These are phyloP conservation scores for Entoloma clypeatum DNA, from an alignment of 1,284 basidiomycete species.

Conservation along the genomic window DNA sequence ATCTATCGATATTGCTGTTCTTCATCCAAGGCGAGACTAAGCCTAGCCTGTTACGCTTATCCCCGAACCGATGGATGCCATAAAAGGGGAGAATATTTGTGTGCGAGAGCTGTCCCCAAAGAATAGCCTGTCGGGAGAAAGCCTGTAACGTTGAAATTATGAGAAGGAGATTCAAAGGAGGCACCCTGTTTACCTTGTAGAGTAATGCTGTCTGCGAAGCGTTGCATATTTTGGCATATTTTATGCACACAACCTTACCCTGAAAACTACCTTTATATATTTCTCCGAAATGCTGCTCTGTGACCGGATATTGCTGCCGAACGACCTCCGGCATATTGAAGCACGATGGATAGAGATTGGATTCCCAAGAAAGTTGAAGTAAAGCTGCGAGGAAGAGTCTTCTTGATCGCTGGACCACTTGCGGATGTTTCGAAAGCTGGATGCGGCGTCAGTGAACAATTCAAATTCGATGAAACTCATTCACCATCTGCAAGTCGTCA, in stretches of 20 bases:
- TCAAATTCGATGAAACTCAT: neutral
- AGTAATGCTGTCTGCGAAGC: constrained; percentile 6
- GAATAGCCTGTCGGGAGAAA: constrained; percentile 23
- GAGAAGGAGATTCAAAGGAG: neutral
- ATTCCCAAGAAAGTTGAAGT: constrained; percentile 8
- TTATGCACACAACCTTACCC: constrained; percentile 8
- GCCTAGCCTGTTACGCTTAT: constrained; percentile 16
- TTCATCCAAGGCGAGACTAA: constrained; percentile 28
- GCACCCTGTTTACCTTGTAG: constrained; percentile 13
- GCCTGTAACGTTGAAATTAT: constrained; percentile 9
- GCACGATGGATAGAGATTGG: constrained; percentile 7
- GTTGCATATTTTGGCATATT: constrained; percentile 10
- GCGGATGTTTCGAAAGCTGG: constrained; percentile 9
- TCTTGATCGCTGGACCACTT: constrained; percentile 6
- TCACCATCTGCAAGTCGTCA: constrained; percentile 11
- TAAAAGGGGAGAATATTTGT: constrained; percentile 27
- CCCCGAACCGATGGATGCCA: constrained; percentile 20
- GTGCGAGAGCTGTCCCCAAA: constrained; percentile 27
- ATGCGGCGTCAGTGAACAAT: neutral
- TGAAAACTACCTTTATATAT: constrained; percentile 9
- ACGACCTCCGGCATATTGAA: constrained; percentile 3
- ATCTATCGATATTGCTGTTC: constrained; percentile 23
- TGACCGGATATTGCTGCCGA: neutral
- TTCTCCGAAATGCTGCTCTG: constrained; percentile 12
- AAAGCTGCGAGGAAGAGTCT: constrained; percentile 8